phyloP scores from a whole-genome alignment of 192 early-diverging fungal species.

The Linnemannia schmuckeri region DNA sequence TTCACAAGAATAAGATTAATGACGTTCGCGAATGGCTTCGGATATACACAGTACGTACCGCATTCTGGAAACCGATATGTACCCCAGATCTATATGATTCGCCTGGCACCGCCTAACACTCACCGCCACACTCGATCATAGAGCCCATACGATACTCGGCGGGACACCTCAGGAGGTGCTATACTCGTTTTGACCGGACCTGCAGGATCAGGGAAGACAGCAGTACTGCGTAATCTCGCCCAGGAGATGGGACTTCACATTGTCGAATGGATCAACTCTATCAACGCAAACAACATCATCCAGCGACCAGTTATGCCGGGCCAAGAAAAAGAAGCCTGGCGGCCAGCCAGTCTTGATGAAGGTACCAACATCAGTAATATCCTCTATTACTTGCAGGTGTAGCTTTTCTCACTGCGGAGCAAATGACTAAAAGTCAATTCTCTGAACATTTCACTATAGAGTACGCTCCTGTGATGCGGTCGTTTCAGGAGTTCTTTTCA shows the following conservation, averaged over 20 bases:
- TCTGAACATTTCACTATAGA: slow-evolving; percentile 1
- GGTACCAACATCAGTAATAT: slow-evolving; percentile 2
- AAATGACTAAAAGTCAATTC: background rate
- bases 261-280: slow-evolving; percentile 75
- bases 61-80: background rate
- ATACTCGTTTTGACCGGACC: slow-evolving; percentile 73
- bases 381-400: background rate
- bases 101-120: background rate
- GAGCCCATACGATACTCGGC: slow-evolving; percentile 17
- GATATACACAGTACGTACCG: slow-evolving; percentile 33
- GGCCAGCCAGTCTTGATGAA: slow-evolving; percentile 30
- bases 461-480: slow-evolving; percentile 58
- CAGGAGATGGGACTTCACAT: slow-evolving; percentile 64
- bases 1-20: slow-evolving; percentile 62
- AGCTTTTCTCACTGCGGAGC: background rate
- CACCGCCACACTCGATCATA: slow-evolving; percentile 24
- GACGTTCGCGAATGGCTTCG: slow-evolving; percentile 72
- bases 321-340: slow-evolving; percentile 13
- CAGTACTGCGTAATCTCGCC: slow-evolving; percentile 68
- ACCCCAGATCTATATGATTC: background rate
- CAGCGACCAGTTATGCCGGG: slow-evolving; percentile 24
- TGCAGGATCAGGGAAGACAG: slow-evolving; percentile 76
- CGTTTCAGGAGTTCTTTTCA: slow-evolving; percentile 67
- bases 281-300: slow-evolving; percentile 52
- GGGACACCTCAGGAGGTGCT: slow-evolving; percentile 41